These are phyloP conservation scores for Pseudogymnoascus sp. DNA, from an alignment of 2,329 filamentous ascomycete species.

Conservation along the genomic window DNA sequence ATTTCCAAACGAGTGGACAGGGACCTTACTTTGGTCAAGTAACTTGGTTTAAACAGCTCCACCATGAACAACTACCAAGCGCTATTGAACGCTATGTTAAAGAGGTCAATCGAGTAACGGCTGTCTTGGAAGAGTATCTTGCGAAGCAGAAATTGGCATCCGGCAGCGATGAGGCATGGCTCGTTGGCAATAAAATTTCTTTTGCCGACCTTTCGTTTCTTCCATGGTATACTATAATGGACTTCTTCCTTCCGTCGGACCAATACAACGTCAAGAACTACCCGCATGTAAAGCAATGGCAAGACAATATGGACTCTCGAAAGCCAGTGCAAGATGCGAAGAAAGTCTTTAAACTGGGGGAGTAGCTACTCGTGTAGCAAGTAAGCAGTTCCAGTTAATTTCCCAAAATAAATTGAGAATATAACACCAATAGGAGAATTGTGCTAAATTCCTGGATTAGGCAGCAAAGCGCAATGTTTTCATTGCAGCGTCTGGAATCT, in stretches of 20 bases:
- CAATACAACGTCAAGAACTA: neutral
- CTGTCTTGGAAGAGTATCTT: constrained; percentile 36
- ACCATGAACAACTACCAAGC: constrained; percentile 34
- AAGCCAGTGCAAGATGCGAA: neutral
- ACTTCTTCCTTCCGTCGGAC: constrained; percentile 8
- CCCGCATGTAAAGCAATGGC: neutral
- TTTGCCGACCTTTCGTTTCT: constrained; percentile 31
- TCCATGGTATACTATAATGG: constrained; percentile 17
- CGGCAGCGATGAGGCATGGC: constrained; percentile 24
- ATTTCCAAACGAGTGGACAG: constrained; percentile 32
- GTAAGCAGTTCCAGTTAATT: neutral
- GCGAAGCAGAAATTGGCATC: constrained; percentile 20
- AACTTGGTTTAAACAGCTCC: constrained; percentile 26
- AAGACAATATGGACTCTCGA: neutral
- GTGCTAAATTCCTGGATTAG: neutral
- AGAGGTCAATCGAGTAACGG: constrained; percentile 31
- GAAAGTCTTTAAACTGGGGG: neutral
- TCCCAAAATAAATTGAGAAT: neutral
- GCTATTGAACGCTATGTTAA: constrained; percentile 39
- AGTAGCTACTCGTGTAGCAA: neutral
- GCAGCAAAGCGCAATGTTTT: neutral
- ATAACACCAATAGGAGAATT: neutral
- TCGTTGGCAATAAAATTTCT: constrained; percentile 34
- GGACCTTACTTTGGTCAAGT: constrained; percentile 33
- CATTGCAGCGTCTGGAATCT: neutral